These are phyloP conservation scores for Dendrobium chrysotoxum DNA, from an alignment of 106 monocot genomes.

Conservation along the genomic window DNA sequence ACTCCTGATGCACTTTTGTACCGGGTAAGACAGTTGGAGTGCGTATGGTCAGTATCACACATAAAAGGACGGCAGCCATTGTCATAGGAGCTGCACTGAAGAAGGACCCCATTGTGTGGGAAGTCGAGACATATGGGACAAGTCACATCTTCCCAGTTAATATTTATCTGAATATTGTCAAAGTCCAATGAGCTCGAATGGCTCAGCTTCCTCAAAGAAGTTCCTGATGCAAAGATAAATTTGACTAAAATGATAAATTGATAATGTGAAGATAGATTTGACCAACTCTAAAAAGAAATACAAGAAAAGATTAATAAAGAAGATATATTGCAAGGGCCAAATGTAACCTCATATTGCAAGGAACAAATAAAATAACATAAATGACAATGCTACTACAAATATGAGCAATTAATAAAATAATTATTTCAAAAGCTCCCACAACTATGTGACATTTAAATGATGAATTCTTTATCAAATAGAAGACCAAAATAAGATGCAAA, in stretches of 20 bases:
- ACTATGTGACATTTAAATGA: background rate
- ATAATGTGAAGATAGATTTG: background rate
- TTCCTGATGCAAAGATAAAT: slow-evolving; percentile 15
- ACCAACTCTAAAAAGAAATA: background rate
- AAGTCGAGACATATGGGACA: slow-evolving; percentile 71
- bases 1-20: slow-evolving; percentile 51
- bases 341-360: background rate
- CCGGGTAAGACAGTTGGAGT: slow-evolving; percentile 62
- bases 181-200: slow-evolving; percentile 16
- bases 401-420: background rate
- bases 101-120: slow-evolving; percentile 70
- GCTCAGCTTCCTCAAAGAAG: slow-evolving; percentile 9
- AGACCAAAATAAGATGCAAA: background rate
- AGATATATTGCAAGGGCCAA: background rate
- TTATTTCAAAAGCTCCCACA: background rate
- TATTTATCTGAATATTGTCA: slow-evolving; percentile 19
- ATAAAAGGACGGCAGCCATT: slow-evolving; percentile 70
- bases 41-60: slow-evolving; percentile 61
- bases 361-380: background rate
- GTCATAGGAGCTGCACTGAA: slow-evolving; percentile 50
- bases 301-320: background rate
- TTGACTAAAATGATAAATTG: background rate
- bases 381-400: background rate
- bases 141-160: slow-evolving; percentile 49
- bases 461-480: background rate